Conservation (phyloP, 2,329 filamentous ascomycete genomes). For the Calonectria leucothoes region DNA sequence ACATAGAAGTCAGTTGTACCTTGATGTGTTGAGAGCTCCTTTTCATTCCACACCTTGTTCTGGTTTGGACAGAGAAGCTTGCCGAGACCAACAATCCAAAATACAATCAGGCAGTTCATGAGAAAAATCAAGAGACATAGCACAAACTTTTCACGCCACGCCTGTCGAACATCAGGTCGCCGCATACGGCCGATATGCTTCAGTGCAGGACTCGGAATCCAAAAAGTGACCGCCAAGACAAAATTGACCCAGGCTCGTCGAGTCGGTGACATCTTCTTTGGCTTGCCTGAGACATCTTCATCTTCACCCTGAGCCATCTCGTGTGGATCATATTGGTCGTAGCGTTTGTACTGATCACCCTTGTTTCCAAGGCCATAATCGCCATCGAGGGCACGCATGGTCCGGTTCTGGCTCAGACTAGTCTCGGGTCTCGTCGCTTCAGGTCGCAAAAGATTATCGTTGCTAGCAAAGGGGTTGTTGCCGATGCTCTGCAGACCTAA, state of each 20-base stretch:
- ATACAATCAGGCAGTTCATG: slow-evolving; percentile 84
- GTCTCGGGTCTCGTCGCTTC: not conserved
- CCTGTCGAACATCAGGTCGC: slow-evolving; percentile 94
- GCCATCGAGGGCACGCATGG: not conserved
- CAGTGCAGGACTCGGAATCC: slow-evolving; percentile 89
- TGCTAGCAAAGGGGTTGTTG: not conserved
- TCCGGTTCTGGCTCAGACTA: not conserved
- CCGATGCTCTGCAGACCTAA: not conserved
- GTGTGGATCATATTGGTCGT: slow-evolving; percentile 54
- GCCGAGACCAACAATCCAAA: slow-evolving; percentile 92
- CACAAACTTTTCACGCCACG: slow-evolving; percentile 95
- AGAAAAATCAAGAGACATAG: slow-evolving; percentile 84
- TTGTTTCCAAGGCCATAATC: not conserved
- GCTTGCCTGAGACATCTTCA: slow-evolving; percentile 67
- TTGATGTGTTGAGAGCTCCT: slow-evolving; percentile 77
- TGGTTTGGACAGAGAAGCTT: slow-evolving; percentile 88
- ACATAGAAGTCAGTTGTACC: slow-evolving; percentile 85
- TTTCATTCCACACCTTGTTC: slow-evolving; percentile 85
- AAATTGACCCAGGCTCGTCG: slow-evolving; percentile 84
- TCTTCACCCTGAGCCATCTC: slow-evolving; percentile 70
- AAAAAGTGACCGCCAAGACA: slow-evolving; percentile 91
- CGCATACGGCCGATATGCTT: slow-evolving; percentile 91
- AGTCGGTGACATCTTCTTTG: slow-evolving; percentile 65
- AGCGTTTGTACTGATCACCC: not conserved
- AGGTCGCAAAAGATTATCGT: not conserved